phyloP scores from a whole-genome alignment of 2,329 filamentous ascomycete genomes.

The Chaetothyriales sp. region DNA sequence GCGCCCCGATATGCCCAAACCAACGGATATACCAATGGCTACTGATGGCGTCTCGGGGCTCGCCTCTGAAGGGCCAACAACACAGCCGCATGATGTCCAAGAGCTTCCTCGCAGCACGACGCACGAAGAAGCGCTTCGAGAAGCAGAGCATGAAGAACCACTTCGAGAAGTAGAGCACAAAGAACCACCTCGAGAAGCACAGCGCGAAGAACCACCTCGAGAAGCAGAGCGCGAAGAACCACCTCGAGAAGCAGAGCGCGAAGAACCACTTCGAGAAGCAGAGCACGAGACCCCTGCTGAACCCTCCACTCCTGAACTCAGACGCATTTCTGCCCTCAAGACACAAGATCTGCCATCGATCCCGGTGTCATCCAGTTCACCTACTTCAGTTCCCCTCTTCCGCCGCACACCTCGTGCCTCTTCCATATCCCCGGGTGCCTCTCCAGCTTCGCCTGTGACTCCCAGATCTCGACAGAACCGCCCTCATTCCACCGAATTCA shows the following conservation, averaged over 20 bases:
- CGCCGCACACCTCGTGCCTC: conserved; percentile 32
- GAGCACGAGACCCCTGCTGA: conserved; percentile 19
- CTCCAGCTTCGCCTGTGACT: conserved; percentile 30
- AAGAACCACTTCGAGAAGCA: conserved; percentile 24
- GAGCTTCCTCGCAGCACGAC: conserved; percentile 22
- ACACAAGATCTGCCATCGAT: conserved; percentile 10
- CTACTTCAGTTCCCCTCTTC: conserved; percentile 42
- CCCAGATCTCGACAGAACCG: conserved; percentile 32
- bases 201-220: background rate
- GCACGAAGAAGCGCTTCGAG: conserved; percentile 22
- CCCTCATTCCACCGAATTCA: conserved; percentile 40
- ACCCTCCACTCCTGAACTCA: conserved; percentile 1
- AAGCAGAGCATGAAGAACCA: conserved; percentile 21
- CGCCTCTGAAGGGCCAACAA: conserved; percentile 10
- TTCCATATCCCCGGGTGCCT: conserved; percentile 21
- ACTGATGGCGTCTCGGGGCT: conserved; percentile 35
- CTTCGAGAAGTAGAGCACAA: background rate
- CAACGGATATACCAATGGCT: conserved; percentile 24
- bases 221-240: conserved; percentile 18
- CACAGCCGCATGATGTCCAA: conserved; percentile 4
- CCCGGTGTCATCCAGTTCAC: conserved; percentile 27
- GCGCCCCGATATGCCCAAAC: conserved; percentile 47
- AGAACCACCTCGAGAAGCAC: background rate
- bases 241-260: conserved; percentile 19
- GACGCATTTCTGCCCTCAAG: conserved; percentile 12